Percentiles rank a stretch among this genome's conserved stretches.
These are phyloP conservation scores for Juglanconis sp. DNA, from an alignment of 2,329 filamentous ascomycete genomes.

Conservation along the genomic window DNA sequence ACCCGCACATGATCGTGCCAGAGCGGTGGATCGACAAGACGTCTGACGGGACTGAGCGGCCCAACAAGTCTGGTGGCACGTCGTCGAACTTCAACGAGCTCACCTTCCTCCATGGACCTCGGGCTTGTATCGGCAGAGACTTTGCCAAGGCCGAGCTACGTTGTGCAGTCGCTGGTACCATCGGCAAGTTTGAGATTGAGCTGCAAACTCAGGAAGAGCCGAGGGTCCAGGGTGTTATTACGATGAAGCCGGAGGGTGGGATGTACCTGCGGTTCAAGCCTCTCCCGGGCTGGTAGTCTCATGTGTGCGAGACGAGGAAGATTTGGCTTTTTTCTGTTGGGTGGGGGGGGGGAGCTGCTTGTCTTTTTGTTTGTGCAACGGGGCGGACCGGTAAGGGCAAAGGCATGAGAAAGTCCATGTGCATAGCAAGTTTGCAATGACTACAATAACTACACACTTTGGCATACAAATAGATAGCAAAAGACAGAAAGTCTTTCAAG, in stretches of 20 bases:
- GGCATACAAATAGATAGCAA: no score
- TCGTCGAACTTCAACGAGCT: conserved; percentile 11
- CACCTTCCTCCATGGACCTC: conserved; percentile 12
- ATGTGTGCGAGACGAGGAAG: no score
- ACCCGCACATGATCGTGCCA: conserved; percentile 37
- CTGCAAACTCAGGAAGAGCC: conserved; percentile 10
- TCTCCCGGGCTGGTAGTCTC: conserved; percentile 1
- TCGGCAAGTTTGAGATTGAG: conserved; percentile 13
- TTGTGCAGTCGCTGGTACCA: conserved; percentile 10
- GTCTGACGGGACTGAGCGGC: conserved; percentile 3
- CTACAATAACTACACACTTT: no score
- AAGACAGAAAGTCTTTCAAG: no score
- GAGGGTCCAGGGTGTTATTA: conserved; percentile 10
- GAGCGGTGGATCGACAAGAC: conserved; percentile 36
- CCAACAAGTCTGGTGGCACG: conserved; percentile 16
- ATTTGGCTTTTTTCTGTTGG: no score
- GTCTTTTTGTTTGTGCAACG: no score
- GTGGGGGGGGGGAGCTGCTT: no score
- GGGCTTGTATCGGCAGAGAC: conserved; percentile 10
- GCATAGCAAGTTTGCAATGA: no score
- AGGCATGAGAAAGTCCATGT: no score
- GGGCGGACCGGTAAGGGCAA: no score
- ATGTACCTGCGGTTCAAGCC: conserved; percentile 15
- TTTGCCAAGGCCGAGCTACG: conserved; percentile 17
- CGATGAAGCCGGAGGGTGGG: conserved; percentile 13